Evolutionary conservation across 768 basidiomycete species (phyloP).

Genomic region (Cyathus striatus): DNA sequence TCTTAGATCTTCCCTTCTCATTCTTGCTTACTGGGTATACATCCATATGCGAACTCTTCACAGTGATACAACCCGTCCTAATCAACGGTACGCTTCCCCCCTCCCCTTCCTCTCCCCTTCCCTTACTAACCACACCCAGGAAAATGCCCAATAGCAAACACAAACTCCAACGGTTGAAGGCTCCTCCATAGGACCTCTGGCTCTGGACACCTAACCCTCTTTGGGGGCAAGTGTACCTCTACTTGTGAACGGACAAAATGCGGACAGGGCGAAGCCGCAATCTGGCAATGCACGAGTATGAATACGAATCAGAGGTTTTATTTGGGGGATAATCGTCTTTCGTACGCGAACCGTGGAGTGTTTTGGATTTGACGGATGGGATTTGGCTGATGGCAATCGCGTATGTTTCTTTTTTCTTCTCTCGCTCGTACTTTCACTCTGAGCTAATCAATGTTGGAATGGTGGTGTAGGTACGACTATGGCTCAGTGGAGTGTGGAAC

Average conservation of each 20-base stretch:
- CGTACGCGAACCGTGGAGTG: slow-evolving; percentile 44
- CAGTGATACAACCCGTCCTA: slow-evolving; percentile 38
- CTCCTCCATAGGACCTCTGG: slow-evolving; percentile 37
- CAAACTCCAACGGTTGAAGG: slow-evolving; percentile 42
- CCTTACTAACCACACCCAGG: slow-evolving; percentile 16
- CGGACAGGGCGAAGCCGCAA: slow-evolving; percentile 45
- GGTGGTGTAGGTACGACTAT: slow-evolving; percentile 42
- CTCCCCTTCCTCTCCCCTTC: neutral
- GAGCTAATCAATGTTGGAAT: no score
- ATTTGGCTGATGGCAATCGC: slow-evolving; percentile 31
- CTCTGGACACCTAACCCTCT: slow-evolving; percentile 34
- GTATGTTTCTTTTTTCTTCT: slow-evolving; percentile 26
- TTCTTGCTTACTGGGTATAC: neutral
- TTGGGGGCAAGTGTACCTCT: slow-evolving; percentile 41
- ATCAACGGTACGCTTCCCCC: slow-evolving; percentile 26
- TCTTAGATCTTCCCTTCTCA: no score
- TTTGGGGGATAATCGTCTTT: slow-evolving; percentile 37
- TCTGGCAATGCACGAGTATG: slow-evolving; percentile 38
- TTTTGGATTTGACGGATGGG: slow-evolving; percentile 42
- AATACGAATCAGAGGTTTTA: slow-evolving; percentile 41
- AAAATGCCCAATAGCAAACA: slow-evolving; percentile 47
- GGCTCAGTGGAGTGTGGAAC: slow-evolving; percentile 52
- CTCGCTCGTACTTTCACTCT: no score
- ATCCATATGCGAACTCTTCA: slow-evolving; percentile 32
- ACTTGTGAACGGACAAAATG: slow-evolving; percentile 32